phyloP scores from a whole-genome alignment of 768 basidiomycete genomes.

The Amanita pallidorosea region DNA sequence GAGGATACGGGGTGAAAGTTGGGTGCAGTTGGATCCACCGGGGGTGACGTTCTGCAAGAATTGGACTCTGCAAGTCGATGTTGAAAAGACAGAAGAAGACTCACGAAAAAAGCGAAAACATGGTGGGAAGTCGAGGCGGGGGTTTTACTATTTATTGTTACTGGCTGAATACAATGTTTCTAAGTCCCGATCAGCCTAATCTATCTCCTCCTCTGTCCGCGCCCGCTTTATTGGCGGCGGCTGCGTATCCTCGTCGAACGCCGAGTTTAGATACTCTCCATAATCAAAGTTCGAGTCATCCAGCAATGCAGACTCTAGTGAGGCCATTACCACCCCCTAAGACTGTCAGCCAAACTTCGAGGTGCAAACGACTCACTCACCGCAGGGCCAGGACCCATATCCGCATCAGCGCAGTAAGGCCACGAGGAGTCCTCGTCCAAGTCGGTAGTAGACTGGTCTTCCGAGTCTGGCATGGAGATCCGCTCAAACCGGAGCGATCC shows the following conservation, averaged over 20 bases:
- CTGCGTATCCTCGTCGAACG: neutral
- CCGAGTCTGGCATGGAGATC: conserved; percentile 8
- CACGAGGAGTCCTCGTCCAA: conserved; percentile 28
- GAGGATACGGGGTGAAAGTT: conserved; percentile 80
- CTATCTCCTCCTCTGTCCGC: conserved; percentile 3
- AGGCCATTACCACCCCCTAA: neutral
- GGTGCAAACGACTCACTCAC: neutral
- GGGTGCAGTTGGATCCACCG: conserved; percentile 55
- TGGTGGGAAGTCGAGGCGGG: conserved; percentile 21
- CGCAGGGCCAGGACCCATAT: neutral
- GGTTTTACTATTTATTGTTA: neutral
- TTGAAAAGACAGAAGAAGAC: conserved; percentile 19
- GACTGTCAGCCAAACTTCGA: neutral
- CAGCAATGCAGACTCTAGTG: neutral
- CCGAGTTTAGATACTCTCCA: neutral
- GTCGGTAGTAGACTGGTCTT: neutral
- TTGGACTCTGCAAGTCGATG: conserved; percentile 1
- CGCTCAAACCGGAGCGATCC: conserved; percentile 41
- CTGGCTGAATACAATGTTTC: neutral
- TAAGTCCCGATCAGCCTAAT: neutral
- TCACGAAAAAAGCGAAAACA: conserved; percentile 79
- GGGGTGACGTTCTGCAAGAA: conserved; percentile 34
- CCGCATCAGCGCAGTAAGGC: conserved; percentile 22
- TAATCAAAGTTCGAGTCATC: conserved; percentile 1
- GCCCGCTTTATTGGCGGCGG: conserved; percentile 5